A percentile compares a stretch with the other conserved stretches of the same genome.
Conservation (phyloP, 179 eudicot species). For the Beta corolliflora region DNA sequence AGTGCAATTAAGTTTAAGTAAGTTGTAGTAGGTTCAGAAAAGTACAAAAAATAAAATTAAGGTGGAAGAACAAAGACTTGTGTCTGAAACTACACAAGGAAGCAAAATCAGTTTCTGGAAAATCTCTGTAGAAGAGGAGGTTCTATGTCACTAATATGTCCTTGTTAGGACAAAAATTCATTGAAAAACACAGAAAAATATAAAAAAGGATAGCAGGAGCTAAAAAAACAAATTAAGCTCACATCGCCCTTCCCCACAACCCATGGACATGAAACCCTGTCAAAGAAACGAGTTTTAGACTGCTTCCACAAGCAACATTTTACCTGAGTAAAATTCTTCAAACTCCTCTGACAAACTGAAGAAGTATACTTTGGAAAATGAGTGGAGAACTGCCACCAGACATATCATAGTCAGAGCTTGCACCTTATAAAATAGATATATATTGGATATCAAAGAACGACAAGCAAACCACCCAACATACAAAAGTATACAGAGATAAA, state of each 20-base stretch:
- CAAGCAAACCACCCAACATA: not conserved
- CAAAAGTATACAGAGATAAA: not conserved
- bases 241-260: not conserved
- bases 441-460: not conserved
- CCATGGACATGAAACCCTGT: not conserved
- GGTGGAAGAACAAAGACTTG: not conserved
- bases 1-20: not conserved
- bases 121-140: not conserved
- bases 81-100: not conserved
- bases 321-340: constrained; percentile 80
- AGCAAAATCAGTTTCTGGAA: not conserved
- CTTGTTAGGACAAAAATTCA: not conserved
- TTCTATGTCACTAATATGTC: not conserved
- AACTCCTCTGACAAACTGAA: constrained; percentile 77
- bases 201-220: not conserved
- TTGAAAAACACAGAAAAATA: not conserved
- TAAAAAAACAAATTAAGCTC: not conserved
- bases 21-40: not conserved
- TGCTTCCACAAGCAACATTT: constrained; percentile 2
- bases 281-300: not conserved
- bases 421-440: not conserved
- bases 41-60: not conserved
- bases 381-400: constrained; percentile 58
- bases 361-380: constrained; percentile 84
- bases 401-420: constrained; percentile 21